Base-by-base conservation (phyloP, 495 filamentous ascomycete species). In the Podospora appendiculata region DNA sequence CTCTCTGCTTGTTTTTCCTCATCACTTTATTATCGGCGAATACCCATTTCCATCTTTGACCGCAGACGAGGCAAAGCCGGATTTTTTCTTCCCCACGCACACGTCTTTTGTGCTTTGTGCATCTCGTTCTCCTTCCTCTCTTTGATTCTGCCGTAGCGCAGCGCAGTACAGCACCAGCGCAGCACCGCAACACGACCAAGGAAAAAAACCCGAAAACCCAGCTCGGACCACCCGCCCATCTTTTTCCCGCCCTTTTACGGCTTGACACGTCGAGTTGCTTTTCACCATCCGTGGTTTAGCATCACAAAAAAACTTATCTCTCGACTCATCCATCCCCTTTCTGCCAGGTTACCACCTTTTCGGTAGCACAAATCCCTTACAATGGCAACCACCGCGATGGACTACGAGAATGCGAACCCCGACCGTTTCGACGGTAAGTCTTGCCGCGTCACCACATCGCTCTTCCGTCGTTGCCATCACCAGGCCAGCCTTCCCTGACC, bases 371-470 rank as follows among this genome's bases (percentile, higher is more conserved):
- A 45, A 57, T 45, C 47, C 45, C 46, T 54, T 52, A 58, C 68
- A 11, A 80, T 79, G 76, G 73, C 78, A 14, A 79, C 77, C 42
- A 76, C 73, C 6, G 70, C 73, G 52, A 87, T 89, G 79, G 89
- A 95, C 62, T 93, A 90, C 73, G 89, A 93, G 62, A 87, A 83
- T 64, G 88, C 90, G 54, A 88, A 85, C 66, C 75, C 72, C 51
- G 83, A 88, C 71, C 87, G 86, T 56, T 93, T 89, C 60, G 87
- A 91, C 57, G 89, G 89, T 93, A 79, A 71, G 84, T 74, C 48
- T 40, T 34, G 36, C 32, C 14, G 17, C 41, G 33, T 16, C 45
- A 14, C 25, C 19, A n/a, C 25, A 1, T 32, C 17, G 17, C 19
- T 12, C 17, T 18, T 17, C 13, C 6, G 32, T 38, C 18, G 16